These are phyloP conservation scores for Chlamydomonas eustigma DNA, from an alignment of 139 green algal species.

Conservation along the genomic window DNA sequence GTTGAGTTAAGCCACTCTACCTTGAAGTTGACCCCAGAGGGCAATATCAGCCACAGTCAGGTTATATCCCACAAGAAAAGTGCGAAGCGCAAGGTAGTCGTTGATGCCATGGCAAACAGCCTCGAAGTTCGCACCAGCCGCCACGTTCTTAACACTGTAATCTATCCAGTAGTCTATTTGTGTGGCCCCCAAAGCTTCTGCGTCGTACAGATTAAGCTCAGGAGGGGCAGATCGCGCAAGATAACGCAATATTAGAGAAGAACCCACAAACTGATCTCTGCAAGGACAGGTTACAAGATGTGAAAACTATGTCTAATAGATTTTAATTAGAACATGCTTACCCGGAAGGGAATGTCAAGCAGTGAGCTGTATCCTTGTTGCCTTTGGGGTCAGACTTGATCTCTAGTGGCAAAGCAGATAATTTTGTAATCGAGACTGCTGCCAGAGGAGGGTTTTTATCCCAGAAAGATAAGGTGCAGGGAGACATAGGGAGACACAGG, in stretches of 20 bases:
- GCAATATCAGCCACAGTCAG: slow-evolving; percentile 80
- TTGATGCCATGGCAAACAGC: slow-evolving; percentile 52
- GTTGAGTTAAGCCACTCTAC: too few species aligned
- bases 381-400: slow-evolving; percentile 49
- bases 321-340: slow-evolving; percentile 24
- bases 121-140: slow-evolving; percentile 59
- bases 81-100: slow-evolving; percentile 72
- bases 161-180: slow-evolving; percentile 18
- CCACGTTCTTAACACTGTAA: slow-evolving; percentile 1
- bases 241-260: slow-evolving; percentile 63
- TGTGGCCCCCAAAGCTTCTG: slow-evolving; percentile 40
- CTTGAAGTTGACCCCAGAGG: slow-evolving; percentile 79
- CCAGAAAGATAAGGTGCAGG: slow-evolving; percentile 50
- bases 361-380: slow-evolving; percentile 52
- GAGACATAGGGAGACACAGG: too few species aligned
- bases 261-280: slow-evolving; percentile 67
- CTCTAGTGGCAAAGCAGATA: slow-evolving; percentile 42
- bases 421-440: slow-evolving; percentile 36
- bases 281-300: background rate
- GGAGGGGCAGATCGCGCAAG: slow-evolving; percentile 45
- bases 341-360: slow-evolving; percentile 51
- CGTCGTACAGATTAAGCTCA: slow-evolving; percentile 41
- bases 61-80: slow-evolving; percentile 77
- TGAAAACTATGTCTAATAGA: too few species aligned
- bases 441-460: slow-evolving; percentile 47